Conservation (phyloP, 352 stramenopile species). For the Pythium oligandrum region DNA sequence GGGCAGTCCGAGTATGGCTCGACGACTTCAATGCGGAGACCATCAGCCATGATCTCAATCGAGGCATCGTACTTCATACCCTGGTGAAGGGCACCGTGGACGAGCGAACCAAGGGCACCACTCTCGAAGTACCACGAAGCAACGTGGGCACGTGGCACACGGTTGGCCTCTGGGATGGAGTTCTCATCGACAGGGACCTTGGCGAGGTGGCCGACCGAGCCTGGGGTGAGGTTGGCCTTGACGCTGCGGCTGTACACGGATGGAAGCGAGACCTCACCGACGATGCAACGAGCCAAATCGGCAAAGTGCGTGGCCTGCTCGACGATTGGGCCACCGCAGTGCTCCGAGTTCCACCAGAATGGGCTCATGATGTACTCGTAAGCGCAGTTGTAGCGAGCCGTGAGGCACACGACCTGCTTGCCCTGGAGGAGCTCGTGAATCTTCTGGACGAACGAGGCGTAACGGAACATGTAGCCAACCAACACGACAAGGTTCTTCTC, state of each 20-base stretch:
- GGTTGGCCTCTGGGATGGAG: slow-evolving; percentile 18
- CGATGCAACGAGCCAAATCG: slow-evolving; percentile 29
- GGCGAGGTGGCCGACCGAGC: slow-evolving; percentile 24
- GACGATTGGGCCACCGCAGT: slow-evolving; percentile 35
- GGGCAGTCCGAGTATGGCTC: slow-evolving; percentile 35
- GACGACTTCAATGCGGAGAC: slow-evolving; percentile 27
- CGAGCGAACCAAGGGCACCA: slow-evolving; percentile 24
- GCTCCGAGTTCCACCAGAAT: slow-evolving; percentile 34
- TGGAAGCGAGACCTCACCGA: slow-evolving; percentile 28
- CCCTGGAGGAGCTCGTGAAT: slow-evolving; percentile 24
- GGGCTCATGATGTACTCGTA: slow-evolving; percentile 31
- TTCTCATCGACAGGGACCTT: slow-evolving; percentile 31
- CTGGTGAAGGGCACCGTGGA: slow-evolving; percentile 31
- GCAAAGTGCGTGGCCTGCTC: slow-evolving; percentile 39
- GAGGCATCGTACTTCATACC: slow-evolving; percentile 26
- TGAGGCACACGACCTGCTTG: slow-evolving; percentile 30
- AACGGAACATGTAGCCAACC: slow-evolving; percentile 39
- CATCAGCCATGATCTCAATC: slow-evolving; percentile 31
- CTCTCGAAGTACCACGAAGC: slow-evolving; percentile 35
- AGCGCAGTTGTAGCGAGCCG: slow-evolving; percentile 30
- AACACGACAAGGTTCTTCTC: slow-evolving; percentile 28
- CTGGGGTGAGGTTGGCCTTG: slow-evolving; percentile 30
- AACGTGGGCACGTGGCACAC: slow-evolving; percentile 27
- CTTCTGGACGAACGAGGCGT: slow-evolving; percentile 25
- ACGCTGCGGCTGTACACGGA: slow-evolving; percentile 37